Conservation (phyloP, 352 stramenopile genomes). For the Phytophthora hibernalis region DNA sequence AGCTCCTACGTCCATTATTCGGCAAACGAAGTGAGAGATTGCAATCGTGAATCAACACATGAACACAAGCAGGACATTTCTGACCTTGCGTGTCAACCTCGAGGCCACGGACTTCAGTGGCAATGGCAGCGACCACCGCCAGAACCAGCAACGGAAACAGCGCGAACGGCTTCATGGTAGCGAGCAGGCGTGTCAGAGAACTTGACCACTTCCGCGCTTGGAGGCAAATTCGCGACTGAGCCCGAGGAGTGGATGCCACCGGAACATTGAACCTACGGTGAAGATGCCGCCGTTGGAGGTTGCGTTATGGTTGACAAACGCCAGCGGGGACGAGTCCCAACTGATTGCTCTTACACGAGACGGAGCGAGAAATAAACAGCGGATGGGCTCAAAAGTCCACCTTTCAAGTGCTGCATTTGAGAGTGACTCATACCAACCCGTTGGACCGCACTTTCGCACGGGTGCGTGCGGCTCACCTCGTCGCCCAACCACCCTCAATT, state of each 20-base stretch:
- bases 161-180: conserved; percentile 22
- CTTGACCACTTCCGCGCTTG: conserved; percentile 9
- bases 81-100: conserved; percentile 7
- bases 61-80: neutral
- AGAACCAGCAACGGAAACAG: conserved; percentile 25
- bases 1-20: neutral
- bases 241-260: neutral
- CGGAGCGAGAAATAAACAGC: too few relatives aligned
- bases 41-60: neutral
- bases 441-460: neutral
- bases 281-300: neutral
- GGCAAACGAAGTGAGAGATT: neutral
- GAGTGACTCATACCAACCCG: too few relatives aligned
- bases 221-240: conserved; percentile 31
- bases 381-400: too few relatives aligned
- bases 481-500: too few relatives aligned
- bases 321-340: neutral
- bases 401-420: too few relatives aligned
- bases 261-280: too few relatives aligned
- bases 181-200: neutral
- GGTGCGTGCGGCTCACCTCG: neutral
- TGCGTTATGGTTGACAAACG: neutral
- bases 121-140: conserved; percentile 8
- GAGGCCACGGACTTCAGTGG: neutral
- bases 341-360: neutral